These are phyloP conservation scores for Ilyonectria robusta DNA, from an alignment of 2,329 filamentous ascomycete genomes.

Conservation along the genomic window DNA sequence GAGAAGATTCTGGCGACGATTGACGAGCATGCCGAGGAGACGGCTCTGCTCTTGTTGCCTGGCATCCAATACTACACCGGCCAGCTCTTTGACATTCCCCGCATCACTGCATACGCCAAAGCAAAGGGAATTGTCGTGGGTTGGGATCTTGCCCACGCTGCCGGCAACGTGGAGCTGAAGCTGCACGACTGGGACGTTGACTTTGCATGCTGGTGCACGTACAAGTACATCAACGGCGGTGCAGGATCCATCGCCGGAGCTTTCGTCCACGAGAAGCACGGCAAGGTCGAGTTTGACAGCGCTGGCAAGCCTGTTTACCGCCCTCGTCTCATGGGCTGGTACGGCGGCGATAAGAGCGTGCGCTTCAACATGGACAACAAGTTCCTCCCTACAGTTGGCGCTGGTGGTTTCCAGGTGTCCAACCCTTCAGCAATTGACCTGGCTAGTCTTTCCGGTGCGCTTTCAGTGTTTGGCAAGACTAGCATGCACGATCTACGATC, in stretches of 20 bases:
- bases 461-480: constrained; percentile 82
- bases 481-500: constrained; percentile 77
- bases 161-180: constrained; percentile 83
- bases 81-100: constrained; percentile 86
- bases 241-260: constrained; percentile 85
- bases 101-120: constrained; percentile 84
- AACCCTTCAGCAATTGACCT: constrained; percentile 87
- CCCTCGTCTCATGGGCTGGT: constrained; percentile 85
- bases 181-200: constrained; percentile 93
- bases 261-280: constrained; percentile 85
- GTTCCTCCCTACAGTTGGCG: constrained; percentile 84
- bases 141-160: constrained; percentile 92
- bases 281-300: constrained; percentile 63
- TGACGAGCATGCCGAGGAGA: constrained; percentile 78
- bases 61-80: constrained; percentile 95
- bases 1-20: constrained; percentile 81
- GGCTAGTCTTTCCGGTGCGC: constrained; percentile 78
- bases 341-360: constrained; percentile 82
- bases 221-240: constrained; percentile 93
- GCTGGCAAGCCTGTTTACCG: constrained; percentile 63
- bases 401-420: constrained; percentile 86
- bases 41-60: constrained; percentile 84
- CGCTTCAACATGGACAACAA: constrained; percentile 88
- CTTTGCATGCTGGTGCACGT: constrained; percentile 93
- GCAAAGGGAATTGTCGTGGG: constrained; percentile 80